Percentiles rank a stretch among this genome's conserved stretches.
phyloP scores from a whole-genome alignment of 148 eudicot species.

The Polygonum maritimum region DNA sequence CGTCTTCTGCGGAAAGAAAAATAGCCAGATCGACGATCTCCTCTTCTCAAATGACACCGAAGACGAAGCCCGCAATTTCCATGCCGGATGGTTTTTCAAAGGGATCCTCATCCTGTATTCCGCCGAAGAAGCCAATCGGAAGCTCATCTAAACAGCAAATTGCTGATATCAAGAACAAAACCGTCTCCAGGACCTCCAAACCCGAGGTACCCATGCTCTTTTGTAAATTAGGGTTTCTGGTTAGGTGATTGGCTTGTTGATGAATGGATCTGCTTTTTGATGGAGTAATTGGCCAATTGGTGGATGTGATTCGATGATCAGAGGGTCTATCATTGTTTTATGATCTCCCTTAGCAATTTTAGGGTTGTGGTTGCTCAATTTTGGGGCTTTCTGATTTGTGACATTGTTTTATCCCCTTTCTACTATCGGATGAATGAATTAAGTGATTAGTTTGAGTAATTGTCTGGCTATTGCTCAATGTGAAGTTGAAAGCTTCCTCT shows the following conservation, averaged over 20 bases:
- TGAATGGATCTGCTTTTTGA: neutral
- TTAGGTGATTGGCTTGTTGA: neutral
- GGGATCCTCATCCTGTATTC: slow-evolving; percentile 2
- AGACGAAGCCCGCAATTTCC: slow-evolving; percentile 4
- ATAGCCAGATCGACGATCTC: slow-evolving; percentile 31
- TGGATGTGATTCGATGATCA: neutral
- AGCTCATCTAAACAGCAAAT: slow-evolving; percentile 10
- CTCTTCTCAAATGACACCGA: neutral
- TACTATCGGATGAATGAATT: neutral
- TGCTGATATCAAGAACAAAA: neutral
- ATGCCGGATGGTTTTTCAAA: slow-evolving; percentile 5
- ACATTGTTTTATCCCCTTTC: neutral
- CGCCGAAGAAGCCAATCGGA: neutral
- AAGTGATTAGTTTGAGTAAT: neutral
- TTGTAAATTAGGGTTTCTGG: neutral
- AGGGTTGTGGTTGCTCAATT: slow-evolving; percentile 1
- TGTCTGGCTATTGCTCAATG: neutral
- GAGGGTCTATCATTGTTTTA: neutral
- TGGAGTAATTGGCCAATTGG: neutral
- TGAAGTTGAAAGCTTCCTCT: slow-evolving; percentile 12
- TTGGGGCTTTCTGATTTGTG: slow-evolving; percentile 1
- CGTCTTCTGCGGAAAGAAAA: slow-evolving; percentile 21
- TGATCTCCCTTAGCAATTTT: neutral
- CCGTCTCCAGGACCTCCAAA: neutral
- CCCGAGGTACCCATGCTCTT: neutral